Evolutionary conservation across 257 asterid genomes (phyloP).

Genomic region (Capsicum baccatum): DNA sequence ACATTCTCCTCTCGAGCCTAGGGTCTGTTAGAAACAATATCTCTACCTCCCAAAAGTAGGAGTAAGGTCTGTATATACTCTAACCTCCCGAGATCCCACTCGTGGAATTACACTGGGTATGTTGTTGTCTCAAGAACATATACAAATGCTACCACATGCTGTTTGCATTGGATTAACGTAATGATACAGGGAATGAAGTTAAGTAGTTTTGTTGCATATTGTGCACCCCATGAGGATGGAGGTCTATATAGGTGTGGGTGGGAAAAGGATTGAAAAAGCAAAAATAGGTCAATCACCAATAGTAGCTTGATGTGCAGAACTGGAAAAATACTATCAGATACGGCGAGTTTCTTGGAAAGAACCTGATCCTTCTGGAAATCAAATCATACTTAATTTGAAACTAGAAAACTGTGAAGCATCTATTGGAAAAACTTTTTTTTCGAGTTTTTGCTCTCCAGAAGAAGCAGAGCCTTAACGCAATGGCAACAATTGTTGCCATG

Average conservation of each 20-base stretch:
- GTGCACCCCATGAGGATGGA: constrained; percentile 20
- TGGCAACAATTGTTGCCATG: not conserved
- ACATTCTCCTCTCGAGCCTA: not conserved
- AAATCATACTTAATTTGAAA: not conserved
- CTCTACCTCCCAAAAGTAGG: too few relatives aligned
- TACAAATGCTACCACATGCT: not conserved
- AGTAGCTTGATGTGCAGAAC: not conserved
- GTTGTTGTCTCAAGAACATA: not conserved
- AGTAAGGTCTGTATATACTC: too few relatives aligned
- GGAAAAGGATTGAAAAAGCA: not conserved
- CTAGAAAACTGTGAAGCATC: not conserved
- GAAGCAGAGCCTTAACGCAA: not conserved
- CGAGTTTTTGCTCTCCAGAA: not conserved
- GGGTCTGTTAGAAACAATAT: too few relatives aligned
- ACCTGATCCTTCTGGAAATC: not conserved
- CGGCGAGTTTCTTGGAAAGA: not conserved
- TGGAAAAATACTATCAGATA: not conserved
- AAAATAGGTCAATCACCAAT: not conserved
- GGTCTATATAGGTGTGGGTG: not conserved
- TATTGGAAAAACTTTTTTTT: not conserved
- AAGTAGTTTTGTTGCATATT: not conserved
- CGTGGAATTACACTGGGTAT: too few relatives aligned
- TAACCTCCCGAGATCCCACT: too few relatives aligned
- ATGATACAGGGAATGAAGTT: not conserved
- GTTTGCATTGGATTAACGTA: not conserved